These are phyloP conservation scores for Cyberlindnera subsufficiens DNA, from an alignment of 805 yeast genomes.

Conservation along the genomic window DNA sequence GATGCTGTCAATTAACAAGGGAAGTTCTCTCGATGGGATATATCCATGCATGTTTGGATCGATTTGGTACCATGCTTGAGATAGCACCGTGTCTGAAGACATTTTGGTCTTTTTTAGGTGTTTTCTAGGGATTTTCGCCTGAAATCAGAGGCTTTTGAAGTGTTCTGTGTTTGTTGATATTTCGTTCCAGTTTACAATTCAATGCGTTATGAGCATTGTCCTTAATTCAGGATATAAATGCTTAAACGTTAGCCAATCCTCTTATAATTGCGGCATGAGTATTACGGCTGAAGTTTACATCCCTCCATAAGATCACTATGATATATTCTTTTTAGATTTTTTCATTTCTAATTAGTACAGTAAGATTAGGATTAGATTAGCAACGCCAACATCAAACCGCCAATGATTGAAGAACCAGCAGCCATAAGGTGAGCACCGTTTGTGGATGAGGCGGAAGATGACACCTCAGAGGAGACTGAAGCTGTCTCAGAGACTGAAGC, in stretches of 20 bases:
- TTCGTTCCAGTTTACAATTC: not conserved
- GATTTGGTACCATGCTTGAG: conserved; percentile 20
- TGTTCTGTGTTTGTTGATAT: not conserved
- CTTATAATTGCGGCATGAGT: no score
- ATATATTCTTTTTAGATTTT: not conserved
- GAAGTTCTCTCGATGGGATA: conserved; percentile 18
- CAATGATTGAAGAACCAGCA: conserved; percentile 13
- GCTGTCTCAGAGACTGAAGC: conserved; percentile 12
- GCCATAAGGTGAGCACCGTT: conserved; percentile 10
- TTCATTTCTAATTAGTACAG: not conserved
- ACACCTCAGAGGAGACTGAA: conserved; percentile 6
- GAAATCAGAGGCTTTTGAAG: not conserved
- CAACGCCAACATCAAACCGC: conserved; percentile 11
- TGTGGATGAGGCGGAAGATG: conserved; percentile 9
- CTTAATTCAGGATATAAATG: no score
- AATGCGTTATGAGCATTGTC: no score
- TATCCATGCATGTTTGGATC: conserved; percentile 13
- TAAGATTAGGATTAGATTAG: conserved; percentile 2
- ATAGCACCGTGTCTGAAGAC: not conserved
- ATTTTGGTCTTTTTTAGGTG: not conserved
- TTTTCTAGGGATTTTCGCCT: not conserved
- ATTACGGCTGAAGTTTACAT: no score
- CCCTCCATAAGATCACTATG: no score
- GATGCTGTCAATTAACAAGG: conserved; percentile 16
- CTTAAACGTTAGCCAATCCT: no score